Base-by-base conservation (phyloP, 345 rosid genomes). In the Eucalyptus paniculata region DNA sequence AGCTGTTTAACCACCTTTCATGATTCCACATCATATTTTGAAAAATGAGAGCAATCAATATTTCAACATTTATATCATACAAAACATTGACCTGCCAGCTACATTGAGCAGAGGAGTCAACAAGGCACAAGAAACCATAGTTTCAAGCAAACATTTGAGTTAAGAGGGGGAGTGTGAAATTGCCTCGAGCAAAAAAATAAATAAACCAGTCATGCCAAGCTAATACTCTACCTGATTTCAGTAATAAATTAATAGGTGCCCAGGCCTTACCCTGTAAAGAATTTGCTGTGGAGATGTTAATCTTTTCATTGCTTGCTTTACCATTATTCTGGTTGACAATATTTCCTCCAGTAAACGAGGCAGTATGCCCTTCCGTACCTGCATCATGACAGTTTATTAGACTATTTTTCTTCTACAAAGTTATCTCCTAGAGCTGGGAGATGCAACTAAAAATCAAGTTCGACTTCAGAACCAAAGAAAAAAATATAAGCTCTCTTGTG, bases 331-430 rank as follows among this genome's bases (percentile, higher is more conserved):
- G 53, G 99, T 97, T 37, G 99, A 95, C 90, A 97, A 92, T 93
- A 97, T 97, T 95, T 97, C 99, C 91, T 97, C 99, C 88, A 97
- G 90, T 34, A 97, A 94, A 88, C 96, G 97, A 91, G 99, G 99
- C 67, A 97, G 91, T 88, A 97, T 91, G 86, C 99, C 99, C 92
- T 94, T 94, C 65, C 96, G 95, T 62, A 93, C 93, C 99, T 97
- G 93, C 86, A 87, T 30, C 56, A 86, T 19, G 86, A 50, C 58
- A 72, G 40, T 65, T 32, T 40, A 77, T 77, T 40, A 40, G 47
- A 40, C 24, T 77, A 77, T 12, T 77, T 77, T 40, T 40, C 28
- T 34, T 77, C 83, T 77, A 21, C 28, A 77, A 77, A 77, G 45
- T 40, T 77, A 77, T 77, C 47, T 40, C 83, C 28, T 2, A 21